phyloP scores from a whole-genome alignment of 306 rosid genomes.

The Citrullus amarus region DNA sequence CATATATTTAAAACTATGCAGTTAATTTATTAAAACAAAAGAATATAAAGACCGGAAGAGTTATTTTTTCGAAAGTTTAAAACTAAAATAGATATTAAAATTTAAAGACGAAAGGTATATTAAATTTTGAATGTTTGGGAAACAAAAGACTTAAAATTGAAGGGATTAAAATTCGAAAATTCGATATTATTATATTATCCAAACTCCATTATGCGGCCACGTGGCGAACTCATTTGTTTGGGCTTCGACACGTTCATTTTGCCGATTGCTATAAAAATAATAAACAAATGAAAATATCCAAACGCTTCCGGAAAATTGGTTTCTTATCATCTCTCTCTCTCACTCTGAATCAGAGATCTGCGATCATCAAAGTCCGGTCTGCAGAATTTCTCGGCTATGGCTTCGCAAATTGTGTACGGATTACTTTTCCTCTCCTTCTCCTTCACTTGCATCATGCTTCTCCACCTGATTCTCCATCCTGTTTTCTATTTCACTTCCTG shows the following conservation, averaged over 20 bases:
- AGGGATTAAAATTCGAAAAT: too few relatives aligned
- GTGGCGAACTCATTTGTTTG: neutral
- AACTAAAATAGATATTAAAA: too few relatives aligned
- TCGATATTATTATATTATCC: neutral
- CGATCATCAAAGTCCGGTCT: neutral
- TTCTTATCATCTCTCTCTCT: neutral
- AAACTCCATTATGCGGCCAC: neutral
- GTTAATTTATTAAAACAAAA: too few relatives aligned
- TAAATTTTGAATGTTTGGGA: too few relatives aligned
- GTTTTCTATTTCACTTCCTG: conserved; percentile 10
- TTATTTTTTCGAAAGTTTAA: too few relatives aligned
- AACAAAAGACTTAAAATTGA: too few relatives aligned
- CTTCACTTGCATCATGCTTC: conserved; percentile 8
- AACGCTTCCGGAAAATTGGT: neutral
- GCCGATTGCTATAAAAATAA: neutral
- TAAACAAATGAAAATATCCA: neutral
- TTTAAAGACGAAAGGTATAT: too few relatives aligned
- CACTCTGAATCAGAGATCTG: neutral
- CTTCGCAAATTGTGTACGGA: neutral
- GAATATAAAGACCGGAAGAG: too few relatives aligned
- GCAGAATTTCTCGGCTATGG: neutral
- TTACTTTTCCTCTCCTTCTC: conserved; percentile 6
- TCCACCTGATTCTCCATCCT: conserved; percentile 3
- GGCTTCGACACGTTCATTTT: neutral
- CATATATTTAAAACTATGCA: too few relatives aligned